Conservation (phyloP, 768 basidiomycete species). For the Porpolomopsis calyptriformis region DNA sequence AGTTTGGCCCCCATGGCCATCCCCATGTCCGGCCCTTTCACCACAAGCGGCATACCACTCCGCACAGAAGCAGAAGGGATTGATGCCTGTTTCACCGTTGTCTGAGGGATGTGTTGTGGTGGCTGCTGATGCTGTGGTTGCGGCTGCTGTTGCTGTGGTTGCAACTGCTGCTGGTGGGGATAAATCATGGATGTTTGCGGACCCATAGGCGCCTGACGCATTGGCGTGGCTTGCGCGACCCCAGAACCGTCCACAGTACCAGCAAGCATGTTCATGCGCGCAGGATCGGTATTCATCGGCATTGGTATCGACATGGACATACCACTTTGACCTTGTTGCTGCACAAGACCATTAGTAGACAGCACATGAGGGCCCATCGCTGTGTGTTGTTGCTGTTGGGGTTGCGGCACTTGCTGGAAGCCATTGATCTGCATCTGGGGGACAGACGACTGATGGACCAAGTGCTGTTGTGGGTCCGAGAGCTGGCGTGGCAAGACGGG, state of each 20-base stretch:
- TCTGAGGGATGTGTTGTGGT: too few species aligned
- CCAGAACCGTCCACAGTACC: not conserved
- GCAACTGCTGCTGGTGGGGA: slow-evolving; percentile 7
- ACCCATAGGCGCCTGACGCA: not conserved
- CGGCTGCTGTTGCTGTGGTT: slow-evolving; percentile 11
- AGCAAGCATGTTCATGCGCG: not conserved
- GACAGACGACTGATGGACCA: not conserved
- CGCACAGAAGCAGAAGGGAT: too few species aligned
- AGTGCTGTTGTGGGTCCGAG: not conserved
- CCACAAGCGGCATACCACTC: slow-evolving; percentile 6
- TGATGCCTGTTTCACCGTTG: too few species aligned
- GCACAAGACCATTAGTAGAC: not conserved
- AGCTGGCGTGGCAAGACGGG: slow-evolving; percentile 10
- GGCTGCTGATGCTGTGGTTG: slow-evolving; percentile 14
- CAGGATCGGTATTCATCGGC: not conserved
- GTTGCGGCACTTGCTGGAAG: not conserved
- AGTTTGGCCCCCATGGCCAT: slow-evolving; percentile 14
- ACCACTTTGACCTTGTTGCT: not conserved
- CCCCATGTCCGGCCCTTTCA: slow-evolving; percentile 8
- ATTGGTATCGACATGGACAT: not conserved
- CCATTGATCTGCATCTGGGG: not conserved
- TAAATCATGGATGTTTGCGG: not conserved
- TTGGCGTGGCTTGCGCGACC: not conserved
- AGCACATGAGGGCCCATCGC: not conserved
- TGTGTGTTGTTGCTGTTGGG: not conserved